Base-by-base conservation (phyloP, 805 yeast genomes). In the Candida xiaguanensis region DNA sequence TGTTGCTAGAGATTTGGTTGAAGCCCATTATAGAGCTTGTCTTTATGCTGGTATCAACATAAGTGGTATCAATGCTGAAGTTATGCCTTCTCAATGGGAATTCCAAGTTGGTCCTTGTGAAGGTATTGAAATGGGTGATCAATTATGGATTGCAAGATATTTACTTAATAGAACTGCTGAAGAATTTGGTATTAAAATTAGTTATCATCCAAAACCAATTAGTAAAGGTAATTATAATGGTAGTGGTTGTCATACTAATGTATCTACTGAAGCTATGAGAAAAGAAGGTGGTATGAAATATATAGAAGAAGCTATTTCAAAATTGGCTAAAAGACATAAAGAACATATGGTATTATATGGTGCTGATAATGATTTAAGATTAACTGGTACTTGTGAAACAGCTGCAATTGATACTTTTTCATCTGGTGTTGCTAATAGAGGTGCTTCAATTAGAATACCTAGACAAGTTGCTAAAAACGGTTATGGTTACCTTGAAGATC, bases 51-150 rank as follows among this genome's bases (percentile, higher is more conserved):
- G 98, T 61, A 67, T 91, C 56, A 73, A 76, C 62, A 82, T 91
- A 52, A 84, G 95, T 39, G 99, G 99, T 75, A 90, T 93, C 67
- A 91, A 93, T 68, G 99, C 98, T 55, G 99, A 91, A 77, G 99
- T 91, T 50, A 93, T 91, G 98, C 99, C 99, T 45, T 89, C 97
- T 45, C 99, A 91, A 78, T 91, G 99, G 99, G 99, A 91, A 76
- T 91, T 86, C 86, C 99, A 91, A 78, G 98, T 91, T 53, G 99
- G 99, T 58, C 98, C 99, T 51, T 88, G 96, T 70, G 78, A 70
- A 50, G 99, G 99, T 61, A 91, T 93, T 64, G 67, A 70, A 54
- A 91, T 91, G 98, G 98, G 97, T 65, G 99, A 91, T 68, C 84
- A 91, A 69, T 79, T 93, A 64, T 91, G 98, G 91, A 78, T 90